Base-by-base conservation (phyloP, 2,329 filamentous ascomycete genomes). In the Dactylellina leptospora region DNA sequence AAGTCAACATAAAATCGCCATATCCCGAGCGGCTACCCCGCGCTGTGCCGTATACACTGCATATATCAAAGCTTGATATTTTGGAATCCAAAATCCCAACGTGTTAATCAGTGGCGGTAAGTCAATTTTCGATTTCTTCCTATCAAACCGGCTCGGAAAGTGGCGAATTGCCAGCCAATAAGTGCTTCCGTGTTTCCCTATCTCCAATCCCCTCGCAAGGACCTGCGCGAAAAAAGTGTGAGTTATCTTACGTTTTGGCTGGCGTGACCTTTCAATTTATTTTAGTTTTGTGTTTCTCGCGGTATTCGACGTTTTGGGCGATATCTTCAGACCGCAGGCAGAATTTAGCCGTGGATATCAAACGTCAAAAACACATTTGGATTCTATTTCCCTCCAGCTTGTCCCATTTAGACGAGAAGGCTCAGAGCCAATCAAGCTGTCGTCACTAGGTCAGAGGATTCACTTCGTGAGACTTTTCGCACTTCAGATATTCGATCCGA, bases 291-390 rank as follows among this genome's bases (percentile, higher is more conserved):
- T n/a, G n/a, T 28, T 60, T 69, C 63, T 69, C 63, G 18, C 16
- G 48, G n/a, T 53, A 61, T 69, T 69, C 47, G 47, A 61, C 63
- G 13, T 69, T 61, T 69, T 36, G 55, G 51, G 63, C 20, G 18
- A 63, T 55, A 25, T 56, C 50, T 50, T 51, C 40, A 44, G 9
- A 38, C 54, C 2, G 27, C 22, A 30, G 54, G n/a, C n/a, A 44
- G 13, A 59, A 48, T 45, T 68, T 60, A 38, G 22, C 45, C 62
- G 25, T 51, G 30, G n/a, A 27, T 20, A 13, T 2, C 16, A 18
- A n/a, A n/a, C n/a, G n/a, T n/a, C n/a, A 51, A 51, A 51, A 18
- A 18, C 30, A 33, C 30, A 33, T 33, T 6, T 33, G n/a, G 25
- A n/a, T 23, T 23, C 18, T 20, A 27, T 22, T 27, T 27, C 6